phyloP scores from a whole-genome alignment of 1,284 basidiomycete genomes.

The Apiotrichum porosum region DNA sequence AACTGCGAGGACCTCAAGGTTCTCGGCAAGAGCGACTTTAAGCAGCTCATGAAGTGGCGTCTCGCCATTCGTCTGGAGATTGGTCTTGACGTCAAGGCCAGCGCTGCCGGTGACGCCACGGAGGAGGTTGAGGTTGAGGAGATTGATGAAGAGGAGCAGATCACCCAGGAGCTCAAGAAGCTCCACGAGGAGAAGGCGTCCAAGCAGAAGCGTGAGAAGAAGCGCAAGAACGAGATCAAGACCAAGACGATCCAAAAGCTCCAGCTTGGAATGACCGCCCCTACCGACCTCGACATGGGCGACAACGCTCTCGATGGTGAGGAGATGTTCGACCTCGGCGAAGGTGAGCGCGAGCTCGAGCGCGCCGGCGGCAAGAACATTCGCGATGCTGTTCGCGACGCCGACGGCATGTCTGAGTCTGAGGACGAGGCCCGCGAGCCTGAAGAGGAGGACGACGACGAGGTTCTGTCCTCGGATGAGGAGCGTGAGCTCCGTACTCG shows the following conservation, averaged over 20 bases:
- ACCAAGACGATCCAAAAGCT: conserved; percentile 85
- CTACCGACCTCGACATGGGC: conserved; percentile 79
- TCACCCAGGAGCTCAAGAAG: conserved; percentile 82
- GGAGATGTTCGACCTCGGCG: conserved; percentile 78
- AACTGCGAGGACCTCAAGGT: conserved; percentile 94
- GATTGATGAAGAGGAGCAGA: conserved; percentile 79
- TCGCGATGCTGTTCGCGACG: conserved; percentile 53
- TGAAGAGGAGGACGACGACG: conserved; percentile 51
- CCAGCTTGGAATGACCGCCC: conserved; percentile 96
- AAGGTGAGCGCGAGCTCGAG: conserved; percentile 55
- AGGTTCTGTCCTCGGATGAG: conserved; percentile 62
- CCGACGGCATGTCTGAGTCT: conserved; percentile 49
- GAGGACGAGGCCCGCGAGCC: conserved; percentile 35
- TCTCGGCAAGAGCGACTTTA: conserved; percentile 96
- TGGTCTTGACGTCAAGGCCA: conserved; percentile 74
- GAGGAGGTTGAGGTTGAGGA: conserved; percentile 73
- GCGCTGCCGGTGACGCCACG: conserved; percentile 64
- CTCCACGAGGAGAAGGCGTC: conserved; percentile 72
- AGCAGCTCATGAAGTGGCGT: conserved; percentile 87
- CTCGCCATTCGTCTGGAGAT: conserved; percentile 75
- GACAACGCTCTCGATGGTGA: conserved; percentile 62
- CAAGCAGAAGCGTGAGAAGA: conserved; percentile 73
- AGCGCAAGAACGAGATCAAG: conserved; percentile 84
- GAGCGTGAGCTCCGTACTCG: conserved; percentile 62
- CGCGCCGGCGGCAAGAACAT: conserved; percentile 51